Evolutionary conservation across 176 grass and related monocot species (phyloP).

Genomic region (Calamus simplicifolius): DNA sequence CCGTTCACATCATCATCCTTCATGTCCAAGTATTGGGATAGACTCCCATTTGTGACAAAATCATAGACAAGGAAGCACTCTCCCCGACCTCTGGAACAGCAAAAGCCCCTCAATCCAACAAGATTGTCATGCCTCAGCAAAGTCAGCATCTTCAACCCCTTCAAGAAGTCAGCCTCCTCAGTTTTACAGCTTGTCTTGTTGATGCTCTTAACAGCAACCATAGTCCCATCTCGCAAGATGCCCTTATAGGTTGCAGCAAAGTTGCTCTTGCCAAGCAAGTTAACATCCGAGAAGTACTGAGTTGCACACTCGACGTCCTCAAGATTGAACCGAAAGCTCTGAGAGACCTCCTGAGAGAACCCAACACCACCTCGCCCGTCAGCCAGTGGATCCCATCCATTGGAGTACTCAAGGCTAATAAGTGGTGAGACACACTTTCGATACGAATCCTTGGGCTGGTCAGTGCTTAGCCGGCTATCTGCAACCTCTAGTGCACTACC

Average conservation of each 20-base stretch:
- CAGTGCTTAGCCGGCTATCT: constrained; percentile 86
- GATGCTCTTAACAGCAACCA: constrained; percentile 75
- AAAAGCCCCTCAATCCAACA: constrained; percentile 70
- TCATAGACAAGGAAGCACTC: constrained; percentile 92
- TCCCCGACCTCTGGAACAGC: constrained; percentile 78
- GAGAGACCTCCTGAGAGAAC: constrained; percentile 49
- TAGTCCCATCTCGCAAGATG: constrained; percentile 62
- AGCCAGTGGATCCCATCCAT: constrained; percentile 56
- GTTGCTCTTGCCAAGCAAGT: constrained; percentile 80
- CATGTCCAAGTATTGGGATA: constrained; percentile 52
- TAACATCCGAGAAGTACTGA: constrained; percentile 89
- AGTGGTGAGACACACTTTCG: constrained; percentile 66
- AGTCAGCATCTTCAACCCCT: constrained; percentile 70
- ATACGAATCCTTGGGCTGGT: constrained; percentile 71
- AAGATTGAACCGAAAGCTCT: constrained; percentile 83
- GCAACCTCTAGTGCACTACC: constrained; percentile 85
- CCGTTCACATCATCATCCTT: constrained; percentile 23
- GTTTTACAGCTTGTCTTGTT: constrained; percentile 94
- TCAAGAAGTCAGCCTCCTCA: constrained; percentile 86
- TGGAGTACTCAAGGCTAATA: constrained; percentile 82
- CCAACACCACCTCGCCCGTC: constrained; percentile 38
- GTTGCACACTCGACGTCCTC: constrained; percentile 95
- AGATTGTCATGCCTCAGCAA: constrained; percentile 77
- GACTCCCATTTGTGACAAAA: constrained; percentile 59
- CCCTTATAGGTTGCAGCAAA: constrained; percentile 78